phyloP scores from a whole-genome alignment of 1,139 yeast species.

The Barnettozyma hawaiiensis region DNA sequence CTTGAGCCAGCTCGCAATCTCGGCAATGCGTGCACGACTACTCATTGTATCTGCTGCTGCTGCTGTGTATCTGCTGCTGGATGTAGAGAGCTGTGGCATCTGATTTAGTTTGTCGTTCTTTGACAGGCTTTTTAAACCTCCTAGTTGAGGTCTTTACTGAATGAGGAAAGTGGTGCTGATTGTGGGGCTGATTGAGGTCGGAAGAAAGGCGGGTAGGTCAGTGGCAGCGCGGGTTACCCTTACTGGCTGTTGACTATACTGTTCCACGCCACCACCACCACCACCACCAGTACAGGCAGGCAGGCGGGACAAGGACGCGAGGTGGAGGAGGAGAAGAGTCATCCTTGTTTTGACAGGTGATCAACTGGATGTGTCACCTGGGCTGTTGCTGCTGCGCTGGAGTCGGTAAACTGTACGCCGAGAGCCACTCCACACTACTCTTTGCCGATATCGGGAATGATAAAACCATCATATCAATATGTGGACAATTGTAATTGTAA shows the following conservation, averaged over 20 bases:
- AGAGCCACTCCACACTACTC: background rate
- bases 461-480: too few species aligned
- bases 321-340: too few species aligned
- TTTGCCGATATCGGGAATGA: background rate
- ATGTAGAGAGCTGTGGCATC: background rate
- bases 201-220: background rate
- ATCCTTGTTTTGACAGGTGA: background rate
- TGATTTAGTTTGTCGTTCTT: background rate
- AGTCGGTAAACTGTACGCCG: background rate
- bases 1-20: constrained; percentile 40
- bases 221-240: background rate
- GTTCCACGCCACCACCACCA: too few species aligned
- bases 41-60: background rate
- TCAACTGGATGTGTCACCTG: background rate
- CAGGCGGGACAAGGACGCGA: too few species aligned
- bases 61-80: background rate
- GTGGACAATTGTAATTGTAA: too few species aligned
- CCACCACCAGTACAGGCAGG: too few species aligned
- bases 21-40: background rate
- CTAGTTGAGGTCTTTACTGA: background rate
- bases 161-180: background rate
- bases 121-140: background rate
- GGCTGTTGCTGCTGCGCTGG: background rate
- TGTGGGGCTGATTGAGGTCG: background rate
- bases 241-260: background rate